phyloP scores from a whole-genome alignment of 768 basidiomycete genomes.

The Calocybe gangraenosa region DNA sequence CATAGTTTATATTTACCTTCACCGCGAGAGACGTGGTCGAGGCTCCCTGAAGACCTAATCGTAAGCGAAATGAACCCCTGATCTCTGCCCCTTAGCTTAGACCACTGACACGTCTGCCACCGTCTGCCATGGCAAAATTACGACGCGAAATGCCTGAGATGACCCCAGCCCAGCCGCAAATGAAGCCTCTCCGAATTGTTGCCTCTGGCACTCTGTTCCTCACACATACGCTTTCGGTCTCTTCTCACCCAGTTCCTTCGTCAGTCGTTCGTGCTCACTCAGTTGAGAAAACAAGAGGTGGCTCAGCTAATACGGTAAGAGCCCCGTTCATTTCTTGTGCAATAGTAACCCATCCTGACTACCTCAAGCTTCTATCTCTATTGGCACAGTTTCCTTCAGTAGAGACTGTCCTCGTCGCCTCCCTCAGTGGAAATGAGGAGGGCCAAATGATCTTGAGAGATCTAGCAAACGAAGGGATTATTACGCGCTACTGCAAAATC shows the following conservation, averaged over 20 bases:
- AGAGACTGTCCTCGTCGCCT: conserved; percentile 68
- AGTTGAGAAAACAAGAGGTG: conserved; percentile 64
- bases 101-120: too few relatives aligned
- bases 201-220: conserved; percentile 80
- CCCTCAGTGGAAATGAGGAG: conserved; percentile 70
- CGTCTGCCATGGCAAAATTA: conserved; percentile 37
- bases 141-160: conserved; percentile 38
- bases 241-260: conserved; percentile 53
- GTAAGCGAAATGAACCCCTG: conserved; percentile 15
- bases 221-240: conserved; percentile 65
- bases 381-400: conserved; percentile 67
- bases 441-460: conserved; percentile 59
- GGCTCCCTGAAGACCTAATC: neutral
- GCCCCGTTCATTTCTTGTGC: neutral
- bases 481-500: conserved; percentile 69
- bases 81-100: neutral
- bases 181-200: conserved; percentile 62
- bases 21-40: too few relatives aligned
- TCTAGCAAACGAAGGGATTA: conserved; percentile 63
- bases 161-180: conserved; percentile 19
- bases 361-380: conserved; percentile 51
- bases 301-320: conserved; percentile 58
- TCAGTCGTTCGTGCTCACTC: conserved; percentile 67
- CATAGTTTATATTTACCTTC: too few relatives aligned
- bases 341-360: conserved; percentile 4